Base-by-base conservation (phyloP, 768 basidiomycete genomes). In the Leccinellum rugosiceps region DNA sequence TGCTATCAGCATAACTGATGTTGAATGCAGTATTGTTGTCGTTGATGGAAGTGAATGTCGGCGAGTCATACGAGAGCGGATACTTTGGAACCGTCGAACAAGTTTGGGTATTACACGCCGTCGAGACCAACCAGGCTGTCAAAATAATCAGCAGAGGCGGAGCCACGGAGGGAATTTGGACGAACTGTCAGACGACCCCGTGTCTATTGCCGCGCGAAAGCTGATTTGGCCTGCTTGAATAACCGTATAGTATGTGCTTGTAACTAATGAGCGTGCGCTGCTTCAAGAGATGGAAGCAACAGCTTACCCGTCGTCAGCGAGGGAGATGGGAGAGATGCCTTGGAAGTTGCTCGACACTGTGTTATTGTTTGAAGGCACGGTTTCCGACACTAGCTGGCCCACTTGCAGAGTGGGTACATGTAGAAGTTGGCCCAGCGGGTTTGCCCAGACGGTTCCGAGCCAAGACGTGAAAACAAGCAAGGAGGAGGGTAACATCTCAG, bases 181-280 rank as follows among this genome's bases (percentile, higher is more conserved):
- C 68, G 46, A 48, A 72, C 70, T 35, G 15, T 70, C 68, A 17
- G 66, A 72, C 8, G 89, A 91, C 17, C 78, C 90, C 1, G 90
- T 92, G 67, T 92, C 90, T 45, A 92, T 73, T 0, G 82, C 83
- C 19, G 85, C 82, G 15, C 88, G 84, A 63, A 90, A 86, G 64
- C 73, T 81, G 55, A 89, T 81, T 55, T 76, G 74, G 31, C 89
- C 90, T 26, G 79, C 74, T 60, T 80, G 70, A 56, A 91, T 77
- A 41, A 87, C 70, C 19, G 80, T 73, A 63, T 80, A 90, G 65
- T 90, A 92, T 3, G 89, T 84, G 65, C 90, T 91, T 62, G 15
- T 59, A 45, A 21, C 26, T 11, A 26, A 53, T 65, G 56, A 62
- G 53, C 50, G 32, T 6, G 41, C 41, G n/a, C n/a, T 17, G n/a